Evolutionary conservation across 805 yeast species (phyloP), one percentile per base, ranked within the genome.

Genomic region (Priceomyces haplophilus): DNA sequence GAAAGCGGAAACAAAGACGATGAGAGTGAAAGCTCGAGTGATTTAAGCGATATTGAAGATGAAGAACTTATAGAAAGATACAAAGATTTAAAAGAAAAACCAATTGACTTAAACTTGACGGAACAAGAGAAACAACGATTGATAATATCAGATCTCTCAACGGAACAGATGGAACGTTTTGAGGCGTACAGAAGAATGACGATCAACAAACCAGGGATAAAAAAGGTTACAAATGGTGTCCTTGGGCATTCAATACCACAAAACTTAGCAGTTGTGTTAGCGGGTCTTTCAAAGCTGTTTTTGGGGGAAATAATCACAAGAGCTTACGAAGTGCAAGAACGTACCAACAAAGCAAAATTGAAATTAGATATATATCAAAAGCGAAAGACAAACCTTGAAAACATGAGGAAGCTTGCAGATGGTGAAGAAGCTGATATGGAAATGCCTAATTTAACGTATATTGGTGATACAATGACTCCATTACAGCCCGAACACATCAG

Each of bases 291-390:
- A 2, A 90, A 90, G 58, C 85, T 88, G 52, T 83, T 87, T 58
- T 76, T 89, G n/a, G 96, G 96, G 10, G 97, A 90, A 53, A 76
- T 90, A 13, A 84, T 90, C 10, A 95, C 90, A 48, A 73, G 79
- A 53, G 95, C 96, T 0, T 73, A 83, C 47, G 84, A 80, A 40
- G 79, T 86, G 1, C 90, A 87, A 56, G 69, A 75, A 42, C 69
- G 76, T 44, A 77, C 78, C 53, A 63, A 70, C 53, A 71, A 76
- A 63, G 67, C 69, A 0, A 62, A 62, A 44, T 53, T 71, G 17
- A 61, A 62, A 1, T 36, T 48, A 30, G 73, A 65, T 33, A 59
- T 69, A 5, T 72, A 66, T 15, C 57, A 47, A 3, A 70, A 76
- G 53, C 78, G 76, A 55, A 61, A 44, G 13, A 63, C 56, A 52